Evolutionary conservation across 345 rosid genomes (phyloP).

Genomic region (Gossypium rotundifolium): DNA sequence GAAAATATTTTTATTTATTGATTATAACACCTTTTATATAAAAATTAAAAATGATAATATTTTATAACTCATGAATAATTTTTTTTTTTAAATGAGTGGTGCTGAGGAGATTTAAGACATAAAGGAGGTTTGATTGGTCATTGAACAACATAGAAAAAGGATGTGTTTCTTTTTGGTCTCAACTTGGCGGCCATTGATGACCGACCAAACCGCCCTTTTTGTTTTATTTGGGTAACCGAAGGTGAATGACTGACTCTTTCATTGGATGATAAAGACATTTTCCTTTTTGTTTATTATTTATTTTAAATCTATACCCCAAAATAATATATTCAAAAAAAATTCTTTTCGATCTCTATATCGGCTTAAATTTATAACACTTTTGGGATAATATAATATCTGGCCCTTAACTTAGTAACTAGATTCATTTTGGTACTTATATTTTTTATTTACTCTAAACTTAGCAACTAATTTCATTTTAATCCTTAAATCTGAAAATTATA

Average conservation of each 20-base stretch:
- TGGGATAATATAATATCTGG: too few relatives aligned
- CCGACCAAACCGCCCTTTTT: conserved; percentile 80
- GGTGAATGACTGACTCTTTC: conserved; percentile 14
- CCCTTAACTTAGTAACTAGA: too few relatives aligned
- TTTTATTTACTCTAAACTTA: too few relatives aligned
- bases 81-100: neutral
- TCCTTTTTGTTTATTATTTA: neutral
- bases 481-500: too few relatives aligned
- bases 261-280: conserved; percentile 7
- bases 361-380: neutral
- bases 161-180: conserved; percentile 24
- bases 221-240: neutral
- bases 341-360: neutral
- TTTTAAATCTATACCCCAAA: neutral
- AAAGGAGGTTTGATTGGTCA: conserved; percentile 25
- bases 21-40: neutral
- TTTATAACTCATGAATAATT: neutral
- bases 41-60: neutral
- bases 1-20: too few relatives aligned
- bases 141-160: neutral
- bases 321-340: neutral
- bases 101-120: neutral
- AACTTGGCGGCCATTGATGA: conserved; percentile 36
- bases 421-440: too few relatives aligned
- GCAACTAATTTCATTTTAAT: too few relatives aligned